Base-by-base conservation (phyloP, 2,329 filamentous ascomycete species). In the Hymenoscyphus albidus region DNA sequence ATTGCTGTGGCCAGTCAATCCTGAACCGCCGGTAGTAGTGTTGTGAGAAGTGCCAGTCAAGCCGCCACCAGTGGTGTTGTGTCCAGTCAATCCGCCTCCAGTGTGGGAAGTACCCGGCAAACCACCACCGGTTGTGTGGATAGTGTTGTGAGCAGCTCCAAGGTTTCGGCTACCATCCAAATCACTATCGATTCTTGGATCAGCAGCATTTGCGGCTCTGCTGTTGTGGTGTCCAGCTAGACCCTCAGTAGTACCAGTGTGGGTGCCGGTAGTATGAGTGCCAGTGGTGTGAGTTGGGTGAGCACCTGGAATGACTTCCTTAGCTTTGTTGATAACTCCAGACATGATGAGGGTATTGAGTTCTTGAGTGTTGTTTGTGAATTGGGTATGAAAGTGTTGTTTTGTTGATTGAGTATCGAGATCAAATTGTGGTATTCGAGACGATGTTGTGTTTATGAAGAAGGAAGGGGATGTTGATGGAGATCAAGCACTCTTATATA, bases 141-240 rank as follows among this genome's bases (percentile, higher is more conserved):
- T 55, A n/a, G 57, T 63, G 31, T 59, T 66, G 54, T 63, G 48
- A 38, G 57, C n/a, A 31, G 63, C 61, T 22, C 67, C 35, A 38
- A 58, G 54, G 58, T 65, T 58, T 62, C 64, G 58, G 62, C 63
- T 63, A 10, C 63, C 58, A 35, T 81, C 78, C 7, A 78, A 74
- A 70, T 84, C 80, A 38, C 80, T 81, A 71, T 84, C 81, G 58
- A 84, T 74, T 16, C 82, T 77, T 39, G 82, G 82, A 69, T 85
- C 83, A 13, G 74, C 72, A 27, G 80, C 80, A 72, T 85, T 86
- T 31, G 77, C 76, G 7, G 66, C 56, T 22, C 65, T 55, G 61
- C 32, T 62, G 18, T n/a, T 42, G 63, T 74, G 72, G 44, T 70
- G 70, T 3, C 71, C 70, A n/a, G 66, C 67, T 27, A 42, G 22